Conservation (phyloP, 2,329 filamentous ascomycete species). For the Simplicillium aogashimaense region DNA sequence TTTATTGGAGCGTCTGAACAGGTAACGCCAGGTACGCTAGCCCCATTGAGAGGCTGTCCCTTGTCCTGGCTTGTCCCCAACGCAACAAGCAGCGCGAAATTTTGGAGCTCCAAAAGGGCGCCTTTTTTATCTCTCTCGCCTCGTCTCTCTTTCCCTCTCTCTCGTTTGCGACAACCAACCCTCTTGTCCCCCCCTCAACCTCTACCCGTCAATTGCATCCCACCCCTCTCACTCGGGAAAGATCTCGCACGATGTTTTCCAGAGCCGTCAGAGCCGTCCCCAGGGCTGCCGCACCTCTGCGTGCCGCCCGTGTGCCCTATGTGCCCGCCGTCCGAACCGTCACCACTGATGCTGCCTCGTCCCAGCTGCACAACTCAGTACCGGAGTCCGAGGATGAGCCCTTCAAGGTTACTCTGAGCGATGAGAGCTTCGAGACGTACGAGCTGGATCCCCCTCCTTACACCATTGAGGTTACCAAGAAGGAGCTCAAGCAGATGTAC, state of each 20-base stretch:
- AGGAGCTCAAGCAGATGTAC: conserved; percentile 98
- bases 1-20: no score
- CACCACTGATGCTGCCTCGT: conserved; percentile 89
- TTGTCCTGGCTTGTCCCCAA: conserved; percentile 16
- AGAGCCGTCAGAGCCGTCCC: conserved; percentile 50
- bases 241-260: conserved; percentile 51
- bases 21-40: no score
- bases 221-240: no score
- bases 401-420: conserved; percentile 85
- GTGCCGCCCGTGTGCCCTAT: conserved; percentile 38
- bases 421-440: conserved; percentile 99
- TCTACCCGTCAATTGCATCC: no score
- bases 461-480: conserved; percentile 89
- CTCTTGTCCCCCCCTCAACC: no score
- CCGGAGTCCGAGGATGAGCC: conserved; percentile 79
- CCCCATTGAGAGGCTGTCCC: no score
- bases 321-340: conserved; percentile 57
- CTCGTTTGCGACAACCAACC: not conserved
- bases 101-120: conserved; percentile 22
- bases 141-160: not conserved
- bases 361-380: conserved; percentile 71
- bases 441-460: conserved; percentile 94
- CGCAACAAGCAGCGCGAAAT: conserved; percentile 30
- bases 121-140: conserved; percentile 1
- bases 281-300: conserved; percentile 42